Conservation (phyloP, 225 moss, liverwort and hornwort genomes). For the Antitrichia curtipendula region DNA sequence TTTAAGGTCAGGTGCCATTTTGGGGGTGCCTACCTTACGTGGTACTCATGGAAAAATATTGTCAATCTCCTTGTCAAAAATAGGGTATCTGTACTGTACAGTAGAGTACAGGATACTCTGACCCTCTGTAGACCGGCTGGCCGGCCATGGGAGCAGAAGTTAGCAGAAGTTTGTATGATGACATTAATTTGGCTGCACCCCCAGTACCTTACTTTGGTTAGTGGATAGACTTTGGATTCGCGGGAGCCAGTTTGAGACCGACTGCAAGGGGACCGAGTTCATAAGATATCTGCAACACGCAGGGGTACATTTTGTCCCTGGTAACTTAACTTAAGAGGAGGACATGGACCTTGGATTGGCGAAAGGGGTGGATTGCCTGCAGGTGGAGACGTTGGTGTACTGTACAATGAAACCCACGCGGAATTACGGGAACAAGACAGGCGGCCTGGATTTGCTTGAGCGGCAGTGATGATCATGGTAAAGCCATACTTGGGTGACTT, state of each 20-base stretch:
- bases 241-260: background rate
- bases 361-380: background rate
- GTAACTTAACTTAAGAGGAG: no score
- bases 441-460: background rate
- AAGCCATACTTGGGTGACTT: background rate
- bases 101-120: background rate
- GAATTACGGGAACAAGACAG: background rate
- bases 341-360: background rate
- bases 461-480: background rate
- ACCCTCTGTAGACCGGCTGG: background rate
- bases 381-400: background rate
- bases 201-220: background rate
- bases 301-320: background rate
- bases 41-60: background rate
- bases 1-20: no score
- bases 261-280: no score
- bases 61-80: background rate
- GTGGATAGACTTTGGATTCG: background rate
- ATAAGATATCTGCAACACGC: background rate
- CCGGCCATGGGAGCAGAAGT: background rate
- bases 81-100: background rate
- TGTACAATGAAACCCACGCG: background rate
- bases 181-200: background rate
- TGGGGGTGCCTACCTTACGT: no score
- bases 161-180: background rate